Conservation (phyloP, 495 filamentous ascomycete species). For the Aspergillus baeticus region DNA sequence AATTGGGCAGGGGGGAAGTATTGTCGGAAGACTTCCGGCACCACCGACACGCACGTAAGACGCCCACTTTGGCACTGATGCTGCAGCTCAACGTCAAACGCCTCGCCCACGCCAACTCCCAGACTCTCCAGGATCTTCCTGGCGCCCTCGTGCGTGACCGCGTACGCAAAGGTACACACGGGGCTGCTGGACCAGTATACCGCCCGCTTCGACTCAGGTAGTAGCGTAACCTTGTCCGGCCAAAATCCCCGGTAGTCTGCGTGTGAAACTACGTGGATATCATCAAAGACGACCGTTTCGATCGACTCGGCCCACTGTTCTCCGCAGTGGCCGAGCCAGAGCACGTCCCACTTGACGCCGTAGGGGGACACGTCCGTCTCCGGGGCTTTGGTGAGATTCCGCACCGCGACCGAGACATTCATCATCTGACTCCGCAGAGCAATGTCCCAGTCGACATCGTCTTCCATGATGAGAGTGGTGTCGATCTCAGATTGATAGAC, state of each 20-base stretch:
- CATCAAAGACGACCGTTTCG: neutral
- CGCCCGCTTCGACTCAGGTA: neutral
- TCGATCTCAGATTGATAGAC: too few relatives aligned
- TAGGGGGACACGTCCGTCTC: slow-evolving; percentile 26
- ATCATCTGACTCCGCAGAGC: slow-evolving; percentile 44
- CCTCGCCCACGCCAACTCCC: neutral
- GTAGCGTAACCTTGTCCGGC: neutral
- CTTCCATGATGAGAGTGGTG: slow-evolving; percentile 41
- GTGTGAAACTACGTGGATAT: too few relatives aligned
- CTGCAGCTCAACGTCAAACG: slow-evolving; percentile 11
- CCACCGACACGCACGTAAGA: slow-evolving; percentile 12
- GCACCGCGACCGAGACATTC: slow-evolving; percentile 30
- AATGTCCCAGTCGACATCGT: slow-evolving; percentile 54
- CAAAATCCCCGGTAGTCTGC: neutral
- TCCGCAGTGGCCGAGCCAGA: slow-evolving; percentile 51
- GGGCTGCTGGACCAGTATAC: neutral
- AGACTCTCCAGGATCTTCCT: slow-evolving; percentile 38
- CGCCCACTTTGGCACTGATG: slow-evolving; percentile 10
- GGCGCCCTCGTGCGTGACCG: slow-evolving; percentile 50
- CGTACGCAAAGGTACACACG: slow-evolving; percentile 34
- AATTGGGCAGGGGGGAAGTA: too few relatives aligned
- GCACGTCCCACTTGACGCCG: slow-evolving; percentile 51
- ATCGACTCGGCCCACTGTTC: slow-evolving; percentile 19
- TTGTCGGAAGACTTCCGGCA: too few relatives aligned
- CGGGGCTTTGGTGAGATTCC: too few relatives aligned